Percentiles rank a stretch among this genome's conserved stretches.
phyloP scores from a whole-genome alignment of 225 moss, liverwort and hornwort species.

The Pleurozium schreberi region DNA sequence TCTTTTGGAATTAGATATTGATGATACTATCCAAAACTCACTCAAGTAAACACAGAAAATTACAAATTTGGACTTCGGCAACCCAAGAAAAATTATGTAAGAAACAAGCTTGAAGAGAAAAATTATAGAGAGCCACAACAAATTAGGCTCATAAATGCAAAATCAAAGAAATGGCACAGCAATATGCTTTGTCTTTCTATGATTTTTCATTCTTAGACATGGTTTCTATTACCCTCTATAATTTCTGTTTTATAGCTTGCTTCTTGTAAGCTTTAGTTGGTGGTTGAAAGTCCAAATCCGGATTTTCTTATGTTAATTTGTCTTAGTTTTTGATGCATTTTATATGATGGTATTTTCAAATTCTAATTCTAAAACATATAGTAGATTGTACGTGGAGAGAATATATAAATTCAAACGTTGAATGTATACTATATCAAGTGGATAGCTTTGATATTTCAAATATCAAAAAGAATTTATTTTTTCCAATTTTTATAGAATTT shows the following conservation, averaged over 20 bases:
- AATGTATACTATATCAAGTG: neutral
- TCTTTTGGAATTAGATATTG: neutral
- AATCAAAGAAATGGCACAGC: accelerated
- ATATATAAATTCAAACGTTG: neutral
- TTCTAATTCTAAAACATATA: neutral
- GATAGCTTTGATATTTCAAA: neutral
- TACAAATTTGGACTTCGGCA: neutral
- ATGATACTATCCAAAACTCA: neutral
- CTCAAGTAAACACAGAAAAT: neutral
- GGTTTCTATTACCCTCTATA: neutral
- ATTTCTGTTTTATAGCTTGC: neutral
- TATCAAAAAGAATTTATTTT: neutral
- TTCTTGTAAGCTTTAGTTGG: neutral
- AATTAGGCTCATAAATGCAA: neutral
- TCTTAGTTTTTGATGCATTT: neutral
- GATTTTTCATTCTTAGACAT: neutral
- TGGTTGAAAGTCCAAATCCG: accelerated
- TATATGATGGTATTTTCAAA: neutral
- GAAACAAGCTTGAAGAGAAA: neutral
- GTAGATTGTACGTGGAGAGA: neutral
- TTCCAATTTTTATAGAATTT: neutral
- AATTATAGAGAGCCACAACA: accelerated
- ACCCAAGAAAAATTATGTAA: accelerated
- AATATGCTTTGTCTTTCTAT: neutral
- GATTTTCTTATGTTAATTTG: neutral